Conservation (phyloP, 352 stramenopile species). For the Pythium pyrilobum region DNA sequence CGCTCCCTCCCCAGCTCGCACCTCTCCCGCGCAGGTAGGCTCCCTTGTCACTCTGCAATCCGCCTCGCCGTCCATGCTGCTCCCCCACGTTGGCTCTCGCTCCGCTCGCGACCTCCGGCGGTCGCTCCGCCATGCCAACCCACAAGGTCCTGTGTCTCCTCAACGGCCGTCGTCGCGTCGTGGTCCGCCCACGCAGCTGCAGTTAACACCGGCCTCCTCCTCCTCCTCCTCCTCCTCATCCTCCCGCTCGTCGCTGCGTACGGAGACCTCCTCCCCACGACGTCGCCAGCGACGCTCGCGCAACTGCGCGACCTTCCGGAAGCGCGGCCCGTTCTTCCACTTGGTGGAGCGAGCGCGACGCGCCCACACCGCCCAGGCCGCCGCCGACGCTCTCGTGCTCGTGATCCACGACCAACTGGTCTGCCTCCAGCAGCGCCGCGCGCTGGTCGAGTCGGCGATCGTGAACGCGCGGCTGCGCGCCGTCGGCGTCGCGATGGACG, state of each 20-base stretch:
- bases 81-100: no score
- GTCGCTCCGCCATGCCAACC: no score
- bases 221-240: background rate
- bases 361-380: background rate
- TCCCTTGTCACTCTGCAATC: no score
- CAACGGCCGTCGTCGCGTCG: no score
- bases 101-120: no score
- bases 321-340: constrained; percentile 16
- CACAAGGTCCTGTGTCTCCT: no score
- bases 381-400: background rate
- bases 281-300: constrained; percentile 21
- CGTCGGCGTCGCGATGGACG: constrained; percentile 23
- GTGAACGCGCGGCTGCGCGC: constrained; percentile 27
- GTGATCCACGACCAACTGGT: background rate
- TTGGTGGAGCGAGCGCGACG: background rate
- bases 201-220: no score
- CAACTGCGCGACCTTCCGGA: constrained; percentile 21
- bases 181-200: no score
- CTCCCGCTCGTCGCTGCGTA: background rate
- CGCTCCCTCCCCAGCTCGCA: no score
- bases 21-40: no score
- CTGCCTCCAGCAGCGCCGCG: constrained; percentile 9
- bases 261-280: background rate
- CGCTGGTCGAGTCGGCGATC: constrained; percentile 27
- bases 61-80: no score